Evolutionary conservation across 495 filamentous ascomycete species (phyloP), one percentile per base, ranked within the genome.

Genomic region (Neurospora discreta): DNA sequence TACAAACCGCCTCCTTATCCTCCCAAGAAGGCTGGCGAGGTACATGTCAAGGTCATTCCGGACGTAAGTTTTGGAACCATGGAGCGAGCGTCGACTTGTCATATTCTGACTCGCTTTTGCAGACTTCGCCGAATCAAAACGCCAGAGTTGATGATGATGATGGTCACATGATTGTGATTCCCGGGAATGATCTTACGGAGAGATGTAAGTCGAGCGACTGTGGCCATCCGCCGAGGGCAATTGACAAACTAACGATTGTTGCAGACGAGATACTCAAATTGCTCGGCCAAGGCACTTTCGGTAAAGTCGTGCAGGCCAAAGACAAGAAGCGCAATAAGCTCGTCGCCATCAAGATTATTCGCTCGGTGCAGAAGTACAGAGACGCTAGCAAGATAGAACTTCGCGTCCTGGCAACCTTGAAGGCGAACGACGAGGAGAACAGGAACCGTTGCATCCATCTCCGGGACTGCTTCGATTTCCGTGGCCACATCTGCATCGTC

Each of bases 401-500:
- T 5, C 90, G 95, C 68, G 95, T 99, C 7, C 83, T 99, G 18
- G 93, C 93, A 68, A 99, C 95, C 0, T 82, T 99, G 38, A 89
- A 93, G 58, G 90, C 90, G 23, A 98, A 98, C 82, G 95, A 99
- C 80, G 88, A 89, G 72, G 87, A 90, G 73, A 99, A 99, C 78
- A 89, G 92, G 52, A 99, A 99, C 81, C 91, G 95, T 72, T 99
- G 95, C 83, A 99, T 99, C 69, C 95, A 99, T 80, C 85, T 99
- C 33, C 89, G 95, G 38, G 95, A 99, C 77, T 98, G 94, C 81
- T 99, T 99, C 83, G 95, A 99, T 79, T 98, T 91, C 84, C 89
- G 95, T 26, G 95, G 95, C 69, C 95, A 99, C 79, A 99, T 99
- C 76, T 99, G 95, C 85, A 99, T 99, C 76, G 95, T 99, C 75